Percentiles rank a stretch among this genome's conserved stretches.
phyloP scores from a whole-genome alignment of 768 basidiomycete species.

The Pisolithus orientalis region DNA sequence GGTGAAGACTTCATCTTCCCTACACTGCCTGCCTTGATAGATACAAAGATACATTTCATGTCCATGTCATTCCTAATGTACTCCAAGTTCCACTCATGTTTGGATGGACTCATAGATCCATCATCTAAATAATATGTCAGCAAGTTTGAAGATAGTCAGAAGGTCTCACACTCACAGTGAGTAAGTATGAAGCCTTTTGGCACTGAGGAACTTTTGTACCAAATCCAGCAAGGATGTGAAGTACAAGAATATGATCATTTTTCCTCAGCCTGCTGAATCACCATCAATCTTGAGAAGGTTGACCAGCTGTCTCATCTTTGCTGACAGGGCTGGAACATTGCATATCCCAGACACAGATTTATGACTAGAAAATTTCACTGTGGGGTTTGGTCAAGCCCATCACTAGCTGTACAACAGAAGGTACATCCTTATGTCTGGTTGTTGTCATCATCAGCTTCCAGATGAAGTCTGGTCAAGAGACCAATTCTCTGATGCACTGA shows the following conservation, averaged over 20 bases:
- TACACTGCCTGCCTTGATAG: not conserved
- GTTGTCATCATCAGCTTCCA: not conserved
- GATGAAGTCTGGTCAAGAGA: not conserved
- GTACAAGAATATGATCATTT: not conserved
- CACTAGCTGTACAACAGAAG: not conserved
- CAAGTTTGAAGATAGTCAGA: not conserved
- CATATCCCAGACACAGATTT: not conserved
- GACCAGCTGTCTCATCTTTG: too few relatives aligned
- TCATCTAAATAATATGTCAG: not conserved
- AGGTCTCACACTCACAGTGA: not conserved
- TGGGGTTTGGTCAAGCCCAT: not conserved
- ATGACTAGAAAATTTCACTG: not conserved
- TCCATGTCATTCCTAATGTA: too few relatives aligned
- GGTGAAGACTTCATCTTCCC: too few relatives aligned
- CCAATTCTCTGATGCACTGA: not conserved
- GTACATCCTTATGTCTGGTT: not conserved
- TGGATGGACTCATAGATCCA: not conserved
- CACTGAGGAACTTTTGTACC: not conserved
- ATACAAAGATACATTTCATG: not conserved
- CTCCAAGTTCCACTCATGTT: not conserved
- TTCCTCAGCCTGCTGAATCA: not conserved
- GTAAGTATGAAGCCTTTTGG: not conserved
- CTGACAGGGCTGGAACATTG: not conserved
- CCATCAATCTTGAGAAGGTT: not conserved
- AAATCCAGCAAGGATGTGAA: not conserved